Conservation (phyloP, 352 stramenopile species). For the Globisporangium cederbergense region DNA sequence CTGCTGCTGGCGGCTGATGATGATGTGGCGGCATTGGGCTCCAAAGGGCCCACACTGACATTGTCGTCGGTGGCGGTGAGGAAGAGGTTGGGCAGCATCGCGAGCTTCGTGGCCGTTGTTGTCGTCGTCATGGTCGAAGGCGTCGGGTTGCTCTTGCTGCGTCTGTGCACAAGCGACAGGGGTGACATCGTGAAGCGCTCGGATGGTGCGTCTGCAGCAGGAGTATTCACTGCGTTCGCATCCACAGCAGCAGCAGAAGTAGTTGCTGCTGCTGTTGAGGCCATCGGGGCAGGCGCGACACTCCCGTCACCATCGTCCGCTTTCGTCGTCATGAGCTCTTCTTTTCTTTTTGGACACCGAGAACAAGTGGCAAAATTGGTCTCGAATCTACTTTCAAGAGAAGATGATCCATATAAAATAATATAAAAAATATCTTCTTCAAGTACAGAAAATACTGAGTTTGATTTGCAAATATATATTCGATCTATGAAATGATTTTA, state of each 20-base stretch:
- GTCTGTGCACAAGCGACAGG: constrained; percentile 7
- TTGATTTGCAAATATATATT: neutral
- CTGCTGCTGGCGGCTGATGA: neutral
- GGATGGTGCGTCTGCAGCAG: neutral
- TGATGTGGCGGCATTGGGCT: neutral
- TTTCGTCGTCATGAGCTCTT: neutral
- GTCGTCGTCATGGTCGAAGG: neutral
- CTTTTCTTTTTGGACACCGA: neutral
- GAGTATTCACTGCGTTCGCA: neutral
- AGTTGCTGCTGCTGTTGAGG: neutral
- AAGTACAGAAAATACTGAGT: neutral
- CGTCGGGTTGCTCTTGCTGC: constrained; percentile 12
- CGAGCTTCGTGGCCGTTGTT: neutral
- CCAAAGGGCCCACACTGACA: neutral
- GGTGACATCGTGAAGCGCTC: neutral
- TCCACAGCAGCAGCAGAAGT: neutral
- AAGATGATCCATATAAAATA: neutral
- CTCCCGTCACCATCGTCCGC: neutral
- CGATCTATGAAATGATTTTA: neutral
- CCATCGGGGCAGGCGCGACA: neutral
- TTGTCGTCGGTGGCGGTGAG: neutral
- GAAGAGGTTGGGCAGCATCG: constrained; percentile 12
- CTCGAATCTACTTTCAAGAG: neutral
- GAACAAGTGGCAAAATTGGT: neutral
- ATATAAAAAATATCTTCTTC: no score